These are phyloP conservation scores for Albifimbria verrucaria DNA, from an alignment of 2,329 filamentous ascomycete species.

Conservation along the genomic window DNA sequence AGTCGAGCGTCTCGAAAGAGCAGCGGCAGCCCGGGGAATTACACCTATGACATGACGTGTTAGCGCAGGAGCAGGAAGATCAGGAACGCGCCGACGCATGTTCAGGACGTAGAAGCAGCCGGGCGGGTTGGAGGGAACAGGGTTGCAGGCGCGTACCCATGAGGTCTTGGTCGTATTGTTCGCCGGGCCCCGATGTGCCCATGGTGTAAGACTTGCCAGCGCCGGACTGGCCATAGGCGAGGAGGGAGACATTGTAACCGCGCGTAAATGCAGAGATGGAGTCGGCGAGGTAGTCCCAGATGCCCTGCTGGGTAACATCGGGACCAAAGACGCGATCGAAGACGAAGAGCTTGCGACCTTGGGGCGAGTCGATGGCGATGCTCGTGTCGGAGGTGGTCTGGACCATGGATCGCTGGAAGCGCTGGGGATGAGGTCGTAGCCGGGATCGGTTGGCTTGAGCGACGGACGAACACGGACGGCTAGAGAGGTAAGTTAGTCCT, in stretches of 20 bases:
- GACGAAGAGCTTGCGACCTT: conserved; percentile 91
- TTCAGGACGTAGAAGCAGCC: conserved; percentile 7
- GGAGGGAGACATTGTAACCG: conserved; percentile 96
- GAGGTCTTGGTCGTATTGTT: conserved; percentile 65
- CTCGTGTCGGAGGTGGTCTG: conserved; percentile 84
- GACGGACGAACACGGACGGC: conserved; percentile 91
- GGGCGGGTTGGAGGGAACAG: neutral
- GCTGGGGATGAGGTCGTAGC: conserved; percentile 90
- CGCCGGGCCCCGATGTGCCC: conserved; percentile 85
- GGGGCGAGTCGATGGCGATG: conserved; percentile 83
- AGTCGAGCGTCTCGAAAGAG: conserved; percentile 86
- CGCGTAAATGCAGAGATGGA: conserved; percentile 88
- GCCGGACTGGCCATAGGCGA: conserved; percentile 96
- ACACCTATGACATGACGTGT: no score
- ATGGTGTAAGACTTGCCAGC: conserved; percentile 98
- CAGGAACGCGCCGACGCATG: conserved; percentile 2
- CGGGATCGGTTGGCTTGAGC: conserved; percentile 78
- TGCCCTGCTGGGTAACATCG: conserved; percentile 77
- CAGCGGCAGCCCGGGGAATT: conserved; percentile 84
- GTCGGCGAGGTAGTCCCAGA: conserved; percentile 93
- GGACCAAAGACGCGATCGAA: conserved; percentile 93
- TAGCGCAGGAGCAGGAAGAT: no score
- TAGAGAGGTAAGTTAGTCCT: conserved; percentile 33
- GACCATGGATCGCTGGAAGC: conserved; percentile 90
- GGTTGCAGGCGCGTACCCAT: conserved; percentile 61